Evolutionary conservation across 2,329 filamentous ascomycete genomes (phyloP), one percentile per base, ranked within the genome.

Genomic region (Zarea fungicola): DNA sequence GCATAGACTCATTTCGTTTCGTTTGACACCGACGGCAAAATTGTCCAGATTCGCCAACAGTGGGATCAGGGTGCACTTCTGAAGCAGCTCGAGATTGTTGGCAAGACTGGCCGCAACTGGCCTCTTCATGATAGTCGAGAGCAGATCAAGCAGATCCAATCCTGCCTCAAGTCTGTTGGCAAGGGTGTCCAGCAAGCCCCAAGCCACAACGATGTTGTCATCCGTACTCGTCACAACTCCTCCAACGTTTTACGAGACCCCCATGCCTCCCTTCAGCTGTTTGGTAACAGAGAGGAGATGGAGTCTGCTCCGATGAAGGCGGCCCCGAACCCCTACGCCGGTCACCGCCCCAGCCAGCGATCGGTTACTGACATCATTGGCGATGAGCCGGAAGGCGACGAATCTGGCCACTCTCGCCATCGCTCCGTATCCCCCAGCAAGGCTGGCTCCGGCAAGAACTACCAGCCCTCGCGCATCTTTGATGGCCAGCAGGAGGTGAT

Each of bases 1-100:
- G 35, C 26, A 16, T 65, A 93, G 89, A 80, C 85, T 59, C 93
- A 99, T 72, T 84, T 97, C 55, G 91, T 99, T 56, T 80, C 82
- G 50, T 96, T 96, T 68, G 80, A 95, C 66, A 64, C 68, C 56
- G 69, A 85, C 40, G 80, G 83, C 65, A 90, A 89, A 71, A 96
- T 99, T 63, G 67, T 78, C 52, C 89, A 93, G 66, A 87, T 97
- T 55, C 87, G 92, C 58, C 81, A 92, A 58, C 89, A 86, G 65
- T 99, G 93, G 93, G 93, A 99, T 65, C 93, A 99, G 68, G 91
- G 84, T 53, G 86, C 89, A 47, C 80, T 99, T 34, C 80, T 99
- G 57, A 97, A 93, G 72, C 86, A 95, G 67, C 79, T 96, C 55
- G 91, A 96, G 54, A 84, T 96, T 49, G 97, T 99, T 67, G 92